Evolutionary conservation across 345 rosid genomes (phyloP), one percentile per base, ranked within the genome.

Genomic region (Brassica nigra): DNA sequence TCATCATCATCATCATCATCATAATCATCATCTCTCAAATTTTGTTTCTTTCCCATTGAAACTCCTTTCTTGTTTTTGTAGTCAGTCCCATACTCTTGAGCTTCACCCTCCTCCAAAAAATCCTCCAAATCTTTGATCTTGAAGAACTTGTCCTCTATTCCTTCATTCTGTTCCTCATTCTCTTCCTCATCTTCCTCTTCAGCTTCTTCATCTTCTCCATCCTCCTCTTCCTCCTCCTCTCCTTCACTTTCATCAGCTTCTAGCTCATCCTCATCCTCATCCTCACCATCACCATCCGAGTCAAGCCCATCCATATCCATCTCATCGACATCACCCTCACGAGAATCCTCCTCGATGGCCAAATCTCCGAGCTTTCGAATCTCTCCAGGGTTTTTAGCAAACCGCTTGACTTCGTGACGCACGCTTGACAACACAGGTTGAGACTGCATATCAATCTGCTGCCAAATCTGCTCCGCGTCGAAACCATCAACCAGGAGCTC

Each of bases 391-490:
- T 85, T 83, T 81, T 87, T 89, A 83, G 87, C 90, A 33, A 83
- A 89, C 16, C 81, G 74, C 71, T 81, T 81, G 15, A 89, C 86
- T 76, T 89, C 91, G 5, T 93, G 88, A 4, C 86, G 86, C 71
- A 93, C 78, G 34, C 34, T 73, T 6, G 90, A 85, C 47, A 91
- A 10, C 62, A 91, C 70, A 8, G 92, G 92, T 79, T 85, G 91
- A 14, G 97, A 86, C 28, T 85, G 92, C 70, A 93, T 80, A 80
- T 95, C 99, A 52, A 91, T 90, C 70, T 95, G 99, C 88, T 88
- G 98, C 98, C 98, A 93, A 81, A 95, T 90, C 87, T 95, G 99
- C 85, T 93, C 98, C 1, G 90, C 85, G 52, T 95, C 97, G 71
- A 88, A 95, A 1, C 98, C 98, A 9, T 91, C 91, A 10, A 86